phyloP scores from a whole-genome alignment of 2,329 filamentous ascomycete genomes.

The Botrytis medusae region DNA sequence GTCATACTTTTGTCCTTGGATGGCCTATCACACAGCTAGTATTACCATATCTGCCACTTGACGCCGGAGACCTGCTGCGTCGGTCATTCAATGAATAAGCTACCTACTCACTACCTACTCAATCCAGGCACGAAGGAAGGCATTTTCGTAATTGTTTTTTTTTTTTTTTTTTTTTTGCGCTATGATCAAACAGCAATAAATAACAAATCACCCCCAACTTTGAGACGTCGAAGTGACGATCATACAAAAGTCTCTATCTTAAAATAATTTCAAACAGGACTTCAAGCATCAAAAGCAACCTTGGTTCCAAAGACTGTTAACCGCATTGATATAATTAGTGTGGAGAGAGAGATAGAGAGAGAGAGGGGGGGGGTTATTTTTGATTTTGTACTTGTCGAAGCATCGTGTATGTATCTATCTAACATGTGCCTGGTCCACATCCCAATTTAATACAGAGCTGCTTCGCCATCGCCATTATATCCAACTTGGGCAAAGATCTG shows the following conservation, averaged over 20 bases:
- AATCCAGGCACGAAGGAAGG: background rate
- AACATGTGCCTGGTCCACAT: background rate
- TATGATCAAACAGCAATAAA: background rate
- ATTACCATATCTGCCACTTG: background rate
- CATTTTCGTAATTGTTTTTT: background rate
- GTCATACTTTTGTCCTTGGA: background rate
- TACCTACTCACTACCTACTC: background rate
- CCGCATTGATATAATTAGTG: background rate
- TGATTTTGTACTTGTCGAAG: background rate
- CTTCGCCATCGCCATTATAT: background rate
- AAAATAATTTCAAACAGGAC: background rate
- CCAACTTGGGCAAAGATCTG: background rate
- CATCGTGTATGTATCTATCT: background rate
- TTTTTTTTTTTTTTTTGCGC: background rate
- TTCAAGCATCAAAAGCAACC: background rate
- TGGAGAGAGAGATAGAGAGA: background rate
- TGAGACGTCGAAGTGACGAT: background rate
- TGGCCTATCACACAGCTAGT: background rate
- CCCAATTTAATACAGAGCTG: background rate
- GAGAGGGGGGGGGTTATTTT: background rate
- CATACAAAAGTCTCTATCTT: background rate
- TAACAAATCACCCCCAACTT: background rate
- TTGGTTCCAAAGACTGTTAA: background rate
- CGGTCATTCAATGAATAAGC: background rate
- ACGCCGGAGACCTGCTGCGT: background rate